Conservation (phyloP, 768 basidiomycete species). For the Boletus reticuloceps region DNA sequence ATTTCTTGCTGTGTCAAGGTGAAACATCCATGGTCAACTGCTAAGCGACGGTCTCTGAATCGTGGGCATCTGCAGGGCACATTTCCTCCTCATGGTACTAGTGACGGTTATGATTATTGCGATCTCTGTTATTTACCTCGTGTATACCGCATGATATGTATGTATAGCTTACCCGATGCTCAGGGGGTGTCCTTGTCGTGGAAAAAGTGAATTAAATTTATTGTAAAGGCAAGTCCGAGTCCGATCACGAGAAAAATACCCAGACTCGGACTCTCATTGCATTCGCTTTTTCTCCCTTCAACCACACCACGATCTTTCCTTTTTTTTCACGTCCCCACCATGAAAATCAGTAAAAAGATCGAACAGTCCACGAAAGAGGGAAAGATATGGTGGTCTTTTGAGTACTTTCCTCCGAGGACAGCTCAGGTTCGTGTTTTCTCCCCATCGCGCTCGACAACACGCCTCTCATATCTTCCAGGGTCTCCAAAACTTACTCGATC, state of each 20-base stretch:
- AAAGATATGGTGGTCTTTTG: conserved; percentile 97
- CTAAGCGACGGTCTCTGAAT: neutral
- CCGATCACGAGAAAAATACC: conserved; percentile 25
- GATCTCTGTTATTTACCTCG: conserved; percentile 50
- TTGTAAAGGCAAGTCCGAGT: neutral
- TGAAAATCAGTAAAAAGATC: conserved; percentile 97
- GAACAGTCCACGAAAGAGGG: conserved; percentile 80
- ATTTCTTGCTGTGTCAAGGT: conserved; percentile 59
- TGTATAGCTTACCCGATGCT: conserved; percentile 19
- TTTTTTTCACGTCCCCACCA: conserved; percentile 33
- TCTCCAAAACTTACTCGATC: conserved; percentile 93
- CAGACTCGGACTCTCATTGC: neutral
- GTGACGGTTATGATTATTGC: conserved; percentile 49
- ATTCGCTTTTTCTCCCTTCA: conserved; percentile 2
- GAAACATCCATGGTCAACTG: conserved; percentile 21
- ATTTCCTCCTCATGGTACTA: conserved; percentile 49
- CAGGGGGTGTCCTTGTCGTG: neutral
- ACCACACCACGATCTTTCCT: conserved; percentile 20
- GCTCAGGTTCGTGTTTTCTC: conserved; percentile 63
- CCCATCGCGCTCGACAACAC: neutral
- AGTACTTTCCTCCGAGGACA: conserved; percentile 95
- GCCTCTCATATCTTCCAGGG: conserved; percentile 12
- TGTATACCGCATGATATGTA: conserved; percentile 21
- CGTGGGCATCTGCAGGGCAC: conserved; percentile 37
- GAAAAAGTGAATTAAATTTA: neutral